A percentile compares a stretch with the other conserved stretches of the same genome.
Conservation (phyloP, 1,139 yeast species). For the Sugiyamaella paludigena region DNA sequence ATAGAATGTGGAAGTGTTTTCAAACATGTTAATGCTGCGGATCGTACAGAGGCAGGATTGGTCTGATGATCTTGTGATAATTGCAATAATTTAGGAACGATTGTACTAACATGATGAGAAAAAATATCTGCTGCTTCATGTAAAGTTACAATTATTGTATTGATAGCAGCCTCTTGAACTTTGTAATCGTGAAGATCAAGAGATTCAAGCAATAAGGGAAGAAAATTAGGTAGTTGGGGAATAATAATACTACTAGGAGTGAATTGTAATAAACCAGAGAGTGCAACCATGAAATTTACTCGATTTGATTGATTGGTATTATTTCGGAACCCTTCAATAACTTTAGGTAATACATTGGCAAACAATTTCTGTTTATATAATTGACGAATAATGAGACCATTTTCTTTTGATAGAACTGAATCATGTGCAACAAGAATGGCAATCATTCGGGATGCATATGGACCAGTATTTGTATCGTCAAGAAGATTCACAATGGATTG, state of each 20-base stretch:
- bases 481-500: constrained; percentile 41
- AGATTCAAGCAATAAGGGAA: constrained; percentile 72
- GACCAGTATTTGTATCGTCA: constrained; percentile 49
- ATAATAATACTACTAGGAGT: constrained; percentile 60
- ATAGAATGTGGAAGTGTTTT: constrained; percentile 45
- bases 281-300: constrained; percentile 57
- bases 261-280: constrained; percentile 65
- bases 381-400: constrained; percentile 57
- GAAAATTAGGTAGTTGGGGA: constrained; percentile 58
- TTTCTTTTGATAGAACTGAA: constrained; percentile 54
- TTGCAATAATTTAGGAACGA: constrained; percentile 55
- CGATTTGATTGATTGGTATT: constrained; percentile 25
- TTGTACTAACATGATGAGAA: constrained; percentile 51
- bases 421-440: constrained; percentile 61
- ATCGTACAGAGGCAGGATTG: constrained; percentile 48
- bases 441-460: constrained; percentile 8
- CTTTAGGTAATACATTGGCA: constrained; percentile 42
- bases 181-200: constrained; percentile 49
- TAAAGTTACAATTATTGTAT: constrained; percentile 46
- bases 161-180: constrained; percentile 58
- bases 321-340: constrained; percentile 32
- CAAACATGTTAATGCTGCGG: constrained; percentile 57
- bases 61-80: constrained; percentile 21
- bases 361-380: constrained; percentile 80
- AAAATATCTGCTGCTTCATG: constrained; percentile 53